Percentiles rank a stretch among this genome's conserved stretches.
These are phyloP conservation scores for Lathyrus aphaca DNA, from an alignment of 306 rosid species.

Conservation along the genomic window DNA sequence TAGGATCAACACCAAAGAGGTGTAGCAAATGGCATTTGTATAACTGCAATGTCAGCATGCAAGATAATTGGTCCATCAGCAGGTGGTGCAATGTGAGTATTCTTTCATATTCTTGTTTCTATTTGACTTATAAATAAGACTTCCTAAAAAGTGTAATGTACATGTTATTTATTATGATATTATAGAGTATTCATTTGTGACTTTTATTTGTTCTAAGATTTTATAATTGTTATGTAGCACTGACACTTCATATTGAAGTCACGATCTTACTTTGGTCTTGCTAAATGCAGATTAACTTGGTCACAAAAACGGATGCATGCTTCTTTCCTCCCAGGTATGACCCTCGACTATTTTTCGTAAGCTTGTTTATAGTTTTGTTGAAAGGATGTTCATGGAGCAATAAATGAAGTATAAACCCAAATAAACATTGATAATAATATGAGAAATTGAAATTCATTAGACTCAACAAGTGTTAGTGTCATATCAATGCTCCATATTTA, in stretches of 20 bases:
- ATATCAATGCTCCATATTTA: not conserved
- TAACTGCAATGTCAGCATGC: conserved; percentile 83
- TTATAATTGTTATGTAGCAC: too few species aligned
- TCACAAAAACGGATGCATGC: conserved; percentile 54
- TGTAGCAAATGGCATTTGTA: conserved; percentile 74
- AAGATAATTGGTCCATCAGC: conserved; percentile 80
- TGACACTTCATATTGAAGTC: too few species aligned
- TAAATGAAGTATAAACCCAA: too few species aligned
- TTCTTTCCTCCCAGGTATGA: conserved; percentile 45
- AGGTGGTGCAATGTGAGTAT: conserved; percentile 78
- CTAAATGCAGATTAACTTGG: conserved; percentile 47
- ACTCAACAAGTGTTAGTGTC: too few species aligned
- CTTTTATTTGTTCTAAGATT: not conserved
- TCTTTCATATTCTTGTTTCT: conserved; percentile 17
- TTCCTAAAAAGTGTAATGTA: too few species aligned
- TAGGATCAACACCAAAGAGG: conserved; percentile 71
- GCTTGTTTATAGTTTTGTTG: too few species aligned
- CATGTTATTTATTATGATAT: too few species aligned
- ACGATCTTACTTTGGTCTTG: conserved; percentile 2
- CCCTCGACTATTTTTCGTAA: not conserved
- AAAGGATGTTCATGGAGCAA: too few species aligned
- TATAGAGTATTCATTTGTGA: too few species aligned
- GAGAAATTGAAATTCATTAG: too few species aligned
- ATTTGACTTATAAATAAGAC: not conserved
- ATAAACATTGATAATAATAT: too few species aligned